phyloP scores from a whole-genome alignment of 1,284 basidiomycete genomes.

The Porphyrellus sp. region DNA sequence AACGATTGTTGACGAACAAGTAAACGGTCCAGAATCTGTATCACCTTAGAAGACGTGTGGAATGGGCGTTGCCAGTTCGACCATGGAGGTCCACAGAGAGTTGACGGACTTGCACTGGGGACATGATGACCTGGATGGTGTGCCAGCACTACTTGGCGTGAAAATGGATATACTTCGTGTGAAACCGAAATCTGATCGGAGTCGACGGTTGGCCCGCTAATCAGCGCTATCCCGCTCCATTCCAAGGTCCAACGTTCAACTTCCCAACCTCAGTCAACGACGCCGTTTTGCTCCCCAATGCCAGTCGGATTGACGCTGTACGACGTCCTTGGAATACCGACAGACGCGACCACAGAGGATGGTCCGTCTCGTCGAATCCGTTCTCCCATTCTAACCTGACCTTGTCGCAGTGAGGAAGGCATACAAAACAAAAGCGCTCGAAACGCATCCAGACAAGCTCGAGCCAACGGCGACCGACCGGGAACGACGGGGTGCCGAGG shows the following conservation, averaged over 20 bases:
- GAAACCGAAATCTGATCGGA: slow-evolving; percentile 2
- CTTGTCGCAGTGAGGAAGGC: slow-evolving; percentile 52
- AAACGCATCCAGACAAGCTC: slow-evolving; percentile 66
- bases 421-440: slow-evolving; percentile 57
- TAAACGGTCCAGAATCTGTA: slow-evolving; percentile 41
- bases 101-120: too few species aligned
- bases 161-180: neutral
- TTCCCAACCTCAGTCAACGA: neutral
- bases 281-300: slow-evolving; percentile 17
- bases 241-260: neutral
- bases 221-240: neutral
- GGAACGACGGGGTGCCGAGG: slow-evolving; percentile 49
- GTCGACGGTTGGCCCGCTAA: neutral
- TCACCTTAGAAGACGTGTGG: slow-evolving; percentile 44
- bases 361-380: slow-evolving; percentile 25
- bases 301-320: slow-evolving; percentile 34
- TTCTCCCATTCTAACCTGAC: slow-evolving; percentile 1
- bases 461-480: slow-evolving; percentile 44
- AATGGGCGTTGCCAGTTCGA: slow-evolving; percentile 46
- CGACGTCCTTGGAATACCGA: slow-evolving; percentile 33
- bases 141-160: slow-evolving; percentile 40
- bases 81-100: slow-evolving; percentile 49
- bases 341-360: slow-evolving; percentile 36
- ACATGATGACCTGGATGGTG: too few species aligned
- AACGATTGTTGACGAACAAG: slow-evolving; percentile 41